Evolutionary conservation across 495 filamentous ascomycete genomes (phyloP), one percentile per base, ranked within the genome.

Genomic region (Hyaloscypha hepaticicola): DNA sequence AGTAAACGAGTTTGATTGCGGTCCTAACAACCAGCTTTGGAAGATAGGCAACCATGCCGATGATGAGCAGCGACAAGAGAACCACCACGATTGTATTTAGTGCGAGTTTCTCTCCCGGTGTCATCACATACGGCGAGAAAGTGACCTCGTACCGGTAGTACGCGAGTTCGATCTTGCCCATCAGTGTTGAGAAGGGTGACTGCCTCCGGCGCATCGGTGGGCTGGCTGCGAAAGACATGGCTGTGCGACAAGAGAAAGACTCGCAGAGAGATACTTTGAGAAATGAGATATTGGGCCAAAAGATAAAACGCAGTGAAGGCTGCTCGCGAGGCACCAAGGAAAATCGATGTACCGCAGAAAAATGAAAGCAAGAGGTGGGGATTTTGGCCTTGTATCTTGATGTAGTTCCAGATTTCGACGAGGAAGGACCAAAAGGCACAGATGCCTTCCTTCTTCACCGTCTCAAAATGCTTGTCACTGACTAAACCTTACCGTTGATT

Each of bases 111-210:
- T 93, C 90, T 5, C 85, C 88, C 4, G 88, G 83, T 19, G 88
- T 92, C 50, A 93, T 80, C 86, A 93, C 91, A 78, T 93, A 92
- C 22, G 91, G 78, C 48, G 88, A 83, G 73, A 90, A 90, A 5
- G 89, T 92, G 67, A 92, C 90, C 72, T 92, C 88, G 72, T 92
- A 92, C 74, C 90, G 90, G 73, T 93, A 93, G 59, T 85, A 83
- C 77, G 91, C 90, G 65, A 89, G 79, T 68, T 85, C 85, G 60
- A 91, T 76, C 83, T 88, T 89, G 61, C 83, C 82, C 45, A 88
- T 70, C 16, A 89, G 69, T 9, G 28, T 55, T 5, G 28, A 48
- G 6, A 64, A 2, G 24, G 64, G 16, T 1, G 67, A 66, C n/a
- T 12, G 26, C 29, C 63, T 55, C 31, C 52, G 61, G n/a, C 28